Evolutionary conservation across 2,329 filamentous ascomycete species (phyloP), one percentile per base, ranked within the genome.

Genomic region (Pyrenophora tritici-repentis): DNA sequence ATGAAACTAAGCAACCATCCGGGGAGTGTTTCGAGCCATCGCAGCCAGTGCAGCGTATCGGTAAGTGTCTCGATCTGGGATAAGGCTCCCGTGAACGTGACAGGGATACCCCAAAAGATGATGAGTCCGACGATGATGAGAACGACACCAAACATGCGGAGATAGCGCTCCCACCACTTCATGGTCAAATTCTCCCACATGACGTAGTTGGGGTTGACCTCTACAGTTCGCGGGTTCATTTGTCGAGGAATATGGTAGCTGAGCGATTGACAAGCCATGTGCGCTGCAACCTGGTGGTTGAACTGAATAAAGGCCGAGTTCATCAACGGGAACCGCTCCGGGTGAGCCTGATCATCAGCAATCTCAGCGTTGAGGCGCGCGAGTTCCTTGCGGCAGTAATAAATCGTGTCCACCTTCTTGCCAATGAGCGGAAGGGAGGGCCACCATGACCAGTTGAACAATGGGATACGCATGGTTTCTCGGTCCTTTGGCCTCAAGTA

Each of bases 301-400:
- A 99, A 99, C 70, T 99, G 94, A 55, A 99, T 91, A 63, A 99
- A 99, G 0, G 94, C 94, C 1, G 93, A 96, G 66, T 90, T 96
- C 91, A 97, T 95, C 39, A 92, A 76, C 0, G 93, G 92, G 56
- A 91, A 97, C 4, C 87, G 85, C 60, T 97, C 92, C 0, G 89
- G 88, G 41, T 94, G 81, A 45, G 87, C 82, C 70, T 99, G 94
- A 60, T 97, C 94, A 37, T 87, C 79, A 62, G 97, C 92, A 46
- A 99, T 97, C 70, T 97, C 92, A 44, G 92, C 68, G 61, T 97
- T 99, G 14, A 97, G 79, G 12, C 90, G 85, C 14, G 94, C 92
- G 22, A 99, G 75, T 71, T 97, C 88, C 58, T 86, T 85, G 3
- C 94, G 89, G 62, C 91, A 95, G 78, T 92, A 89, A 67, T 95